These are phyloP conservation scores for Hypoxylon sp. DNA, from an alignment of 2,329 filamentous ascomycete species.

Conservation along the genomic window DNA sequence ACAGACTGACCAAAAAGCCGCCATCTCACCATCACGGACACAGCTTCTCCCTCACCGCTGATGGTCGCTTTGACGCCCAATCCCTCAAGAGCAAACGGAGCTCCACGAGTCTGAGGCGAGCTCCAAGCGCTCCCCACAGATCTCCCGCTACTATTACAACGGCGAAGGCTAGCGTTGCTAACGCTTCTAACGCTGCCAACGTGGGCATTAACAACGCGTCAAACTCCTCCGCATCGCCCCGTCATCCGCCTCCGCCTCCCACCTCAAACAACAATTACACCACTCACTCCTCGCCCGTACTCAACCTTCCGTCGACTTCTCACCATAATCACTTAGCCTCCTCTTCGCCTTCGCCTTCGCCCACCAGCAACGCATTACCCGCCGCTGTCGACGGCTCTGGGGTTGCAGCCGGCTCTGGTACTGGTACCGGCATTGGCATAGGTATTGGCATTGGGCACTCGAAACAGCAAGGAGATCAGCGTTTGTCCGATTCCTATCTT, in stretches of 20 bases:
- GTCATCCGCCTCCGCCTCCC: constrained; percentile 59
- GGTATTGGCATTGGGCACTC: constrained; percentile 30
- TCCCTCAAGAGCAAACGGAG: constrained; percentile 73
- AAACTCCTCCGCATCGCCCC: constrained; percentile 62
- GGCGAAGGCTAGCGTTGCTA: constrained; percentile 59
- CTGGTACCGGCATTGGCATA: constrained; percentile 24
- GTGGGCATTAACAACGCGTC: constrained; percentile 58
- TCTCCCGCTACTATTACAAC: constrained; percentile 36
- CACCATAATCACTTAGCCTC: constrained; percentile 45
- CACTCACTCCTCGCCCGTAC: constrained; percentile 60
- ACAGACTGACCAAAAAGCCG: constrained; percentile 72
- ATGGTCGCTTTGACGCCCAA: constrained; percentile 67
- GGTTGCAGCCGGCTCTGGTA: constrained; percentile 13
- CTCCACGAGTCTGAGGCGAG: constrained; percentile 72
- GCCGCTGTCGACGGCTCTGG: constrained; percentile 27
- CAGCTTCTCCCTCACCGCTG: constrained; percentile 62
- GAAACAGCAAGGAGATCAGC: constrained; percentile 44
- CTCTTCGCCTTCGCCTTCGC: constrained; percentile 29
- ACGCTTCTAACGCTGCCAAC: constrained; percentile 50
- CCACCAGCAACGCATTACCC: constrained; percentile 27
- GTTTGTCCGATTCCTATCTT: constrained; percentile 54
- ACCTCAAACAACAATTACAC: constrained; percentile 23
- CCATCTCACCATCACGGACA: constrained; percentile 63
- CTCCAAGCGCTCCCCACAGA: constrained; percentile 68
- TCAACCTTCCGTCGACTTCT: constrained; percentile 54